These are phyloP conservation scores for Pistacia integerrima DNA, from an alignment of 345 rosid species.

Conservation along the genomic window DNA sequence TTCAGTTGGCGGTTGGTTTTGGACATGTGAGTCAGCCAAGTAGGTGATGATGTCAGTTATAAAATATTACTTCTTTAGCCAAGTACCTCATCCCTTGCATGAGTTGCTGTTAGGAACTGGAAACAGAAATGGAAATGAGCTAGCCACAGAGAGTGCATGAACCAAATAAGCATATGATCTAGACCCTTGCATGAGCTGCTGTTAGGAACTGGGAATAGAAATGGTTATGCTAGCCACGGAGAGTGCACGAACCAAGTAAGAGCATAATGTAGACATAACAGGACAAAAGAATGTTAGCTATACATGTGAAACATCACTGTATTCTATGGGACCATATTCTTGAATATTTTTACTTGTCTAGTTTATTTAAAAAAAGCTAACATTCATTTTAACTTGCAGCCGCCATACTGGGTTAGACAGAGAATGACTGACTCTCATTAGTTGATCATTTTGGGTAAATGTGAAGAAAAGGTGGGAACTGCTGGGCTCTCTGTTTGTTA, in stretches of 20 bases:
- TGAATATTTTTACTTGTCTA: background rate
- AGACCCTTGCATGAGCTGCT: background rate
- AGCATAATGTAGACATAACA: background rate
- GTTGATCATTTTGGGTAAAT: background rate
- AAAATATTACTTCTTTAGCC: background rate
- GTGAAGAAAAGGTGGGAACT: background rate
- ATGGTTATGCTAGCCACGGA: background rate
- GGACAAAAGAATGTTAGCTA: background rate
- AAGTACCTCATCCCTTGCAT: too few species aligned
- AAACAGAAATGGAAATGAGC: too few species aligned
- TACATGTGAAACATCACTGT: background rate
- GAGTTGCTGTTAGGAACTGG: too few species aligned
- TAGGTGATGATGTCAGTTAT: background rate
- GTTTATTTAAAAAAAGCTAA: background rate
- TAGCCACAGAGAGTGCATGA: too few species aligned
- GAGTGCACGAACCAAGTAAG: background rate
- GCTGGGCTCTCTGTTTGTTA: background rate
- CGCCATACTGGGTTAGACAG: background rate
- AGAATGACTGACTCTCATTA: background rate
- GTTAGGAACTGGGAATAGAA: background rate
- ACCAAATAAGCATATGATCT: background rate
- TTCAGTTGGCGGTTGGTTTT: conserved; percentile 4
- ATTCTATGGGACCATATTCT: background rate
- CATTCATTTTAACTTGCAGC: background rate
- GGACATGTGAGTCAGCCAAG: conserved; percentile 2